phyloP scores from a whole-genome alignment of 306 rosid genomes.

The Luffa aegyptiaca region DNA sequence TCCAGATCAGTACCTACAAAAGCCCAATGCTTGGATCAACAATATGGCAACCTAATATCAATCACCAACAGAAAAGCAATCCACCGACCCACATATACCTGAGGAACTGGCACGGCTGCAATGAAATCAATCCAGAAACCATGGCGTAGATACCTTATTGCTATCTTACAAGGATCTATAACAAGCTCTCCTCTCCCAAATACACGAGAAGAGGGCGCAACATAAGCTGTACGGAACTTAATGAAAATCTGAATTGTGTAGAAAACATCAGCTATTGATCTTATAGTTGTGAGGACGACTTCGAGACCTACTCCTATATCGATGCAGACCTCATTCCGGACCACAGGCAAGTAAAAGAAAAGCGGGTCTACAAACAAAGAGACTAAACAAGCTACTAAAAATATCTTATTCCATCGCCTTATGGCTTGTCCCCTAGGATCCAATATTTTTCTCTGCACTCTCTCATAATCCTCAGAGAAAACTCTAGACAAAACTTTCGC shows the following conservation, averaged over 20 bases:
- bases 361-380: slow-evolving; percentile 48
- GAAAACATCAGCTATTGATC: slow-evolving; percentile 35
- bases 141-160: slow-evolving; percentile 24
- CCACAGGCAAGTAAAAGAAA: slow-evolving; percentile 43
- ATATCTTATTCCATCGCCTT: slow-evolving; percentile 36
- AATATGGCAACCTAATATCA: not conserved
- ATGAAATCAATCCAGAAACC: slow-evolving; percentile 32
- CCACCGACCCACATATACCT: slow-evolving; percentile 12
- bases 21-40: not conserved
- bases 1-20: slow-evolving; percentile 81
- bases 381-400: slow-evolving; percentile 30
- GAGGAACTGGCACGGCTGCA: slow-evolving; percentile 55
- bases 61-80: not conserved
- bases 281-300: slow-evolving; percentile 29
- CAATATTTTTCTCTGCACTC: slow-evolving; percentile 27
- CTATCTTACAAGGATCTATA: slow-evolving; percentile 37
- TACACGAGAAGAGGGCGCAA: slow-evolving; percentile 51
- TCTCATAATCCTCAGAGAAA: slow-evolving; percentile 44
- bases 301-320: slow-evolving; percentile 24
- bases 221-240: slow-evolving; percentile 37
- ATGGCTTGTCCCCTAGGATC: slow-evolving; percentile 36
- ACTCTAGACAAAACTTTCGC: slow-evolving; percentile 40
- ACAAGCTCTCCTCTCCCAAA: slow-evolving; percentile 58
- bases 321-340: slow-evolving; percentile 24
- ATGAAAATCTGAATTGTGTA: slow-evolving; percentile 35